Evolutionary conservation across 202 grass and related monocot species (phyloP).

Genomic region (Cymbopogon flexuosus): DNA sequence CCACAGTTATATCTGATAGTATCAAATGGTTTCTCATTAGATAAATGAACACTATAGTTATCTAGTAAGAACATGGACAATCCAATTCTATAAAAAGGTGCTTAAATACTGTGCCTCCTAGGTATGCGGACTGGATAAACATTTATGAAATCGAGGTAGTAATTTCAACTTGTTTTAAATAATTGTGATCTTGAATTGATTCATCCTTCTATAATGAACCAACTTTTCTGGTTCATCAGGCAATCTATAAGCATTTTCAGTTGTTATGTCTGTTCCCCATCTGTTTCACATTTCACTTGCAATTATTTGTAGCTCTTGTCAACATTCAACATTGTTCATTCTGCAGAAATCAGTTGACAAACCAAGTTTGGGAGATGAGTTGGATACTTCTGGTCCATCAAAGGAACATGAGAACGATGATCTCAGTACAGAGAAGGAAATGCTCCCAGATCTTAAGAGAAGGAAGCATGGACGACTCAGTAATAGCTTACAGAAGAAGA

Average conservation of each 20-base stretch:
- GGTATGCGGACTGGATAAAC: background rate
- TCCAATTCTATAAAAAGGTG: background rate
- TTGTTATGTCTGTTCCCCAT: background rate
- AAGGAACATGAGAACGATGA: constrained; percentile 21
- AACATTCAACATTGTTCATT: constrained; percentile 20
- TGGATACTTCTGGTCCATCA: constrained; percentile 30
- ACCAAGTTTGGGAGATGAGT: constrained; percentile 16
- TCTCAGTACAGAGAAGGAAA: constrained; percentile 13
- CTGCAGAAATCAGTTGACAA: constrained; percentile 25
- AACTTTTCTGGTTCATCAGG: background rate
- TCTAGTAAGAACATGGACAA: background rate
- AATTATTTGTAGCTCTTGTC: background rate
- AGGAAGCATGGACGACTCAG: constrained; percentile 28
- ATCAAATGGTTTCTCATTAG: background rate
- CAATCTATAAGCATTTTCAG: constrained; percentile 3
- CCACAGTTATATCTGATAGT: background rate
- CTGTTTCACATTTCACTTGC: background rate
- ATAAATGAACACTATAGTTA: background rate
- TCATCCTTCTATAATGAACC: background rate
- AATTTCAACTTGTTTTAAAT: background rate
- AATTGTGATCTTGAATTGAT: background rate
- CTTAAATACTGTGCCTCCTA: background rate
- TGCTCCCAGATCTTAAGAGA: constrained; percentile 6
- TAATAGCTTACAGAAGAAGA: constrained; percentile 21
- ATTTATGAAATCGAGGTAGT: background rate